Evolutionary conservation across 495 filamentous ascomycete species (phyloP).

Genomic region (Aspergillus funiculosus): DNA sequence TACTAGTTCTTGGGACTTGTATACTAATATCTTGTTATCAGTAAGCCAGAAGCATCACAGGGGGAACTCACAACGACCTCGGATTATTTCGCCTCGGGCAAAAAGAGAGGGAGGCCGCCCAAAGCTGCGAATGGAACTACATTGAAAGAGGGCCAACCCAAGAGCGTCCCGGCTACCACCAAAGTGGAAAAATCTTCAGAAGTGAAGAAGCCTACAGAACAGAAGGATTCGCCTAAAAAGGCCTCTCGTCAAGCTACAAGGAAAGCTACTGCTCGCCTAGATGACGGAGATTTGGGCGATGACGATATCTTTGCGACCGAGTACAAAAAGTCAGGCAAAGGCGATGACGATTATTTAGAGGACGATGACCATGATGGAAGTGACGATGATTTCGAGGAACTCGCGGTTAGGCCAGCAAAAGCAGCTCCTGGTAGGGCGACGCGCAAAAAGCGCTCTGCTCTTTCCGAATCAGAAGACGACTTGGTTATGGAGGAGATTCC

Average conservation of each 20-base stretch:
- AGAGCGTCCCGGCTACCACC: constrained; percentile 18
- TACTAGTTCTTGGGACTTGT: too few relatives aligned
- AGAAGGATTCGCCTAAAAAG: constrained; percentile 25
- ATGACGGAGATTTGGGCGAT: constrained; percentile 58
- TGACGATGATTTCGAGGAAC: constrained; percentile 37
- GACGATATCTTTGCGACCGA: constrained; percentile 71
- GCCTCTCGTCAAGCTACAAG: constrained; percentile 29
- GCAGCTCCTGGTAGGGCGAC: constrained; percentile 18
- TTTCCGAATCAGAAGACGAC: constrained; percentile 42
- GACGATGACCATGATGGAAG: constrained; percentile 56
- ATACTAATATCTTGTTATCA: too few relatives aligned
- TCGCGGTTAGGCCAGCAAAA: constrained; percentile 34
- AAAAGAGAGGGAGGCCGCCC: constrained; percentile 40
- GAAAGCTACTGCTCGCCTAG: constrained; percentile 35
- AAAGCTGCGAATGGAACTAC: constrained; percentile 23
- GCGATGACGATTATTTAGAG: constrained; percentile 64
- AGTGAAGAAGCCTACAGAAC: constrained; percentile 21
- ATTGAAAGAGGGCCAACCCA: constrained; percentile 7
- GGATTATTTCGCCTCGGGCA: constrained; percentile 57
- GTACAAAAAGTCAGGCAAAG: constrained; percentile 52
- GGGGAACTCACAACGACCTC: constrained; percentile 52
- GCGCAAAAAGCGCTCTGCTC: constrained; percentile 43
- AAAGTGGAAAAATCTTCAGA: constrained; percentile 23
- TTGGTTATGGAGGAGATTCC: constrained; percentile 44
- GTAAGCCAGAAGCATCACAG: constrained; percentile 41